Conservation (phyloP, 805 yeast genomes). For the Myxozyma udenii region DNA sequence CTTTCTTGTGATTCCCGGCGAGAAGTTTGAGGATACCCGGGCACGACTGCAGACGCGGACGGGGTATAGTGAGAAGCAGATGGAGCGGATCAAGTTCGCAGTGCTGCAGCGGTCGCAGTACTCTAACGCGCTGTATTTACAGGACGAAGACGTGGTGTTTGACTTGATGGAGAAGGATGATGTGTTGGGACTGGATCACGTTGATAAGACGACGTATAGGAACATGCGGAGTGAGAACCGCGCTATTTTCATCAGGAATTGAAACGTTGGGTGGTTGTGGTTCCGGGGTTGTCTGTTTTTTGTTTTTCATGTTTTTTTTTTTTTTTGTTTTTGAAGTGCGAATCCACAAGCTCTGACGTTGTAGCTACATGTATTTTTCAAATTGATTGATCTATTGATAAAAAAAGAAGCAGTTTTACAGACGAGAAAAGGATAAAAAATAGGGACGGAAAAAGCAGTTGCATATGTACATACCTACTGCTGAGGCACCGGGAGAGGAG, state of each 20-base stretch:
- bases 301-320: too few species aligned
- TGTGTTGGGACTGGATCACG: conserved; percentile 78
- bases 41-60: conserved; percentile 63
- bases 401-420: too few species aligned
- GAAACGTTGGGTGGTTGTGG: too few species aligned
- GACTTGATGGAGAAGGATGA: conserved; percentile 52
- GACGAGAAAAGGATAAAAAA: too few species aligned
- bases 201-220: conserved; percentile 69
- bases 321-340: too few species aligned
- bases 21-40: conserved; percentile 59
- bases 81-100: conserved; percentile 69
- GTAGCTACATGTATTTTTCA: too few species aligned
- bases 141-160: conserved; percentile 51
- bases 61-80: conserved; percentile 68
- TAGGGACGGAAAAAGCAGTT: too few species aligned
- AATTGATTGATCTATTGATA: too few species aligned
- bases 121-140: conserved; percentile 42
- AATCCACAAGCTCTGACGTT: too few species aligned
- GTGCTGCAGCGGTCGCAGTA: conserved; percentile 42
- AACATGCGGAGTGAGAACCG: conserved; percentile 48
- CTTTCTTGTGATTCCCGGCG: conserved; percentile 67
- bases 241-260: conserved; percentile 55
- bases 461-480: too few species aligned
- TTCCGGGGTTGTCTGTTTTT: too few species aligned
- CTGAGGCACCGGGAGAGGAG: background rate